Percentiles rank a stretch among this genome's conserved stretches.
These are phyloP conservation scores for Microbotryum lychnidis-dioicae DNA, from an alignment of 1,284 basidiomycete genomes.

Conservation along the genomic window DNA sequence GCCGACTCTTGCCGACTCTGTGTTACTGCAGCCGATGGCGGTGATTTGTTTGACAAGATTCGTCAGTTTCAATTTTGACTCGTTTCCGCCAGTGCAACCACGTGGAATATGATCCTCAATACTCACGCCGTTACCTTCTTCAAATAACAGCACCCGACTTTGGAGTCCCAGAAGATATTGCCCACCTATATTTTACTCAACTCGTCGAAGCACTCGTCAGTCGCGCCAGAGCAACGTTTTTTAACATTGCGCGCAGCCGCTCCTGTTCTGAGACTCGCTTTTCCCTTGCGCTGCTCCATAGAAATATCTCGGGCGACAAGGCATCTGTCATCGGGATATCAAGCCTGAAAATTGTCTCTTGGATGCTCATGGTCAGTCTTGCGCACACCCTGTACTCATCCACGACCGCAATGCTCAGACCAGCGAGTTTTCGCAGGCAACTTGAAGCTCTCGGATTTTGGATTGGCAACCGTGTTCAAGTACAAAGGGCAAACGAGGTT, in stretches of 20 bases:
- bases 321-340: conserved; percentile 45
- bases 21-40: conserved; percentile 67
- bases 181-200: conserved; percentile 86
- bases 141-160: conserved; percentile 63
- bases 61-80: conserved; percentile 48
- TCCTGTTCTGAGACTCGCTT: neutral
- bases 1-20: neutral
- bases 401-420: neutral
- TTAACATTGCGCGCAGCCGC: neutral
- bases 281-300: neutral
- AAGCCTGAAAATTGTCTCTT: conserved; percentile 45
- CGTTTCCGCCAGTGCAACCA: neutral
- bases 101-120: too few species aligned
- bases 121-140: neutral
- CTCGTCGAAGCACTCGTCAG: conserved; percentile 62
- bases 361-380: conserved; percentile 27
- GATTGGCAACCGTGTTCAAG: conserved; percentile 82
- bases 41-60: conserved; percentile 97
- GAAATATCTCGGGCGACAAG: conserved; percentile 46
- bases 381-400: conserved; percentile 51
- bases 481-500: conserved; percentile 76
- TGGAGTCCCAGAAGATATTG: conserved; percentile 76
- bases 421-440: conserved; percentile 34
- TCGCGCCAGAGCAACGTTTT: conserved; percentile 45
- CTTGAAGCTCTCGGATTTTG: conserved; percentile 93